Evolutionary conservation across 331 rosid species (phyloP).

Genomic region (Saraca asoca): DNA sequence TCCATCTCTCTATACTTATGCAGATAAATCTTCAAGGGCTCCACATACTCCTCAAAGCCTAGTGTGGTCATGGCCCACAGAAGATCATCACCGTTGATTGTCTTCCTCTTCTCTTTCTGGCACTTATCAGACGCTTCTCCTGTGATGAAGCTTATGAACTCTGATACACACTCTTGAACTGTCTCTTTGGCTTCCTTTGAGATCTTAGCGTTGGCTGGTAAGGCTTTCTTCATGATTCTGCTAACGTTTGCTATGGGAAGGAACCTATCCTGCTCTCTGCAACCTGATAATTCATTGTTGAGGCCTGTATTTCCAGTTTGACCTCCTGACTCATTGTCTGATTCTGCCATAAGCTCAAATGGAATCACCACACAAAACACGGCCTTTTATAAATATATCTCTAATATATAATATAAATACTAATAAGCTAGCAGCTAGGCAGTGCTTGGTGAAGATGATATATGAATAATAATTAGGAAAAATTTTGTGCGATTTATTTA

Average conservation of each 20-base stretch:
- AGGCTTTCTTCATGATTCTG: constrained; percentile 55
- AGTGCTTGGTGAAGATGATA: too few relatives aligned
- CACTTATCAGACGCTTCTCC: constrained; percentile 67
- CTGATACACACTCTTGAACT: constrained; percentile 60
- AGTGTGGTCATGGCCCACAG: constrained; percentile 62
- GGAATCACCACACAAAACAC: not conserved
- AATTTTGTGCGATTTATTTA: not conserved
- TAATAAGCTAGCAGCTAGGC: too few relatives aligned
- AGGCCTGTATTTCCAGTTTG: constrained; percentile 17
- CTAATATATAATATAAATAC: too few relatives aligned
- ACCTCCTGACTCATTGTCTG: constrained; percentile 55
- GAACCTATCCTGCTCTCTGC: constrained; percentile 54
- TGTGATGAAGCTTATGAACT: constrained; percentile 70
- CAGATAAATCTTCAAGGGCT: constrained; percentile 44
- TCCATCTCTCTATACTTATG: constrained; percentile 59
- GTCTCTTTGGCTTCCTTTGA: constrained; percentile 64
- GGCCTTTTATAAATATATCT: not conserved
- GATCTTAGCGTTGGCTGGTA: constrained; percentile 58
- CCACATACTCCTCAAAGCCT: constrained; percentile 61
- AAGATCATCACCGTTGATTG: constrained; percentile 66
- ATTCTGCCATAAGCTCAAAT: constrained; percentile 35
- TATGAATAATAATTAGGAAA: too few relatives aligned
- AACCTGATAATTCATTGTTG: not conserved
- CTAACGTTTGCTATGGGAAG: constrained; percentile 62
- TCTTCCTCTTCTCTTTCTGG: constrained; percentile 64